phyloP scores from a whole-genome alignment of 352 stramenopile species.

The Pelagophyceae sp. region DNA sequence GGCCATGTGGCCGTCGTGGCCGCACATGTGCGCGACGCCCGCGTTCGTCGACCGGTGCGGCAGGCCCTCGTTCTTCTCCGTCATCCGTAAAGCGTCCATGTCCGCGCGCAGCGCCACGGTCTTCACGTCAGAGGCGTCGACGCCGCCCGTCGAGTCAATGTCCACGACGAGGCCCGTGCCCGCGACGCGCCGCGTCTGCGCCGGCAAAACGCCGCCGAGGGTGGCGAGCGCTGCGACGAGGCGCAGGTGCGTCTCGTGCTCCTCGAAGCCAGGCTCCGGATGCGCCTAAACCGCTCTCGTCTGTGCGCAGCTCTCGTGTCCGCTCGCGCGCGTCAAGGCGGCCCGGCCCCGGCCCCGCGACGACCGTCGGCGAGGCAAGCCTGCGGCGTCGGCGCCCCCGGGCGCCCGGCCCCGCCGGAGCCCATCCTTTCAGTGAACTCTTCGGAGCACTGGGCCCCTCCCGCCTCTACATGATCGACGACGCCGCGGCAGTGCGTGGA shows the following conservation, averaged over 20 bases:
- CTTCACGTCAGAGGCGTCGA: not conserved
- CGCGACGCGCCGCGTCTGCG: not conserved
- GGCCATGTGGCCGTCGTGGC: conserved; percentile 2
- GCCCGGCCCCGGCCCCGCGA: too few relatives aligned
- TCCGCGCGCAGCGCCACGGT: not conserved
- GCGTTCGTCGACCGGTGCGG: not conserved
- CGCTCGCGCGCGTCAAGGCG: too few relatives aligned
- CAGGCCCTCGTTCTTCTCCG: not conserved
- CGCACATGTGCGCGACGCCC: conserved; percentile 2
- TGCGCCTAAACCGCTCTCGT: not conserved
- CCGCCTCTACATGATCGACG: too few relatives aligned
- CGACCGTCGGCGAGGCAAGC: too few relatives aligned
- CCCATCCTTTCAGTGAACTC: too few relatives aligned
- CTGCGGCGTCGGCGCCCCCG: too few relatives aligned
- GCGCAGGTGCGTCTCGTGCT: not conserved
- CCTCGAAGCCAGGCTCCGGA: conserved; percentile 1
- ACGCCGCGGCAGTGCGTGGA: too few relatives aligned
- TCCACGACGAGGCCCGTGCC: not conserved
- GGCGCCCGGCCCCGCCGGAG: too few relatives aligned
- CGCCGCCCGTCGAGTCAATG: not conserved
- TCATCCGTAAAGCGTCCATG: not conserved
- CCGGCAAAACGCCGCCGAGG: not conserved
- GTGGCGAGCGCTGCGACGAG: not conserved
- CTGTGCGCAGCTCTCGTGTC: too few relatives aligned
- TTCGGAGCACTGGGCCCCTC: too few relatives aligned